Evolutionary conservation across 441 rosid genomes (phyloP), one percentile per base, ranked within the genome.

Genomic region (Macaranga tanarius): DNA sequence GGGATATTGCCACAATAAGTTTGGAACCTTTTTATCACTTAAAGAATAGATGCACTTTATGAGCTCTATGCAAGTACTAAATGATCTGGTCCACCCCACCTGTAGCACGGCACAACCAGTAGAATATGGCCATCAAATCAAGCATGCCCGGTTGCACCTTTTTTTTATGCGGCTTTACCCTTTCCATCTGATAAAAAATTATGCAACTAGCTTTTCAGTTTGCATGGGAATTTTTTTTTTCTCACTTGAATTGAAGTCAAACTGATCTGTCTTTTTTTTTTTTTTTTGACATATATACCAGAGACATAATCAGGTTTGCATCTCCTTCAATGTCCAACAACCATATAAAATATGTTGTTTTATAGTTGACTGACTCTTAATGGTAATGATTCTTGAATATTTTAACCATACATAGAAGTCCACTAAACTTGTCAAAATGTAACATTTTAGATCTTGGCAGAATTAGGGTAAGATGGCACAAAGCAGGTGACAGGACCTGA

Each of bases 31-130:
- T 67, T 67, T 50, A 52, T 60, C 55, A 38, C 38, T 50, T 1
- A 28, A 66, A 25, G 12, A 71, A 51, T 10, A 34, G 60, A 45
- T 23, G 67, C 28, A 15, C 66, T 31, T 28, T 65, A 15, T 58
- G 66, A 31, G 34, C 66, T 34, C 7, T 60, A 59, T 56, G 48
- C 52, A 57, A 28, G 42, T 20, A 65, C 20, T 26, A 4, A 45
- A 11, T 44, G 57, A 15, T 38, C 47, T 57, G 50, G 65, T 73
- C 71, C 67, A 23, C 62, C 4, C 71, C 67, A 23, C 62, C 4
- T 17, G 57, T 48, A 12, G 17, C 5, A 48, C 15, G 38, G 38
- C 38, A 34, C 17, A 12, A 48, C 5, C 5, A 13, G 16, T 12
- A 16, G 6, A 48, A 12, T 12, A 1, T 20, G n/a, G 34, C 48